phyloP scores from a whole-genome alignment of 345 rosid genomes.

The Brassica rapa region DNA sequence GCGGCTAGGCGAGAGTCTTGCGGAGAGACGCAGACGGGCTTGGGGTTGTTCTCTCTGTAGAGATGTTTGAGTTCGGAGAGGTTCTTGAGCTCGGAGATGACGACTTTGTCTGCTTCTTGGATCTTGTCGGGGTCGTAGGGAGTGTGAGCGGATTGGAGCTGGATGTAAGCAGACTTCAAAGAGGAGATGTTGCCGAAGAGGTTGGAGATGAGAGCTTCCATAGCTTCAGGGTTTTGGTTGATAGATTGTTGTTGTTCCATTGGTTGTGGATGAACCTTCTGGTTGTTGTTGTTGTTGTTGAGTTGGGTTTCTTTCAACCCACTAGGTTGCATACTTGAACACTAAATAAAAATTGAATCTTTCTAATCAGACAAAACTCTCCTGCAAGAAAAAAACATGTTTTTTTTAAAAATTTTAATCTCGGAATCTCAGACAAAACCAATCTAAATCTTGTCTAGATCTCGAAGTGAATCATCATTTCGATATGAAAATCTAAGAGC shows the following conservation, averaged over 20 bases:
- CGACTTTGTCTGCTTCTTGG: conserved; percentile 80
- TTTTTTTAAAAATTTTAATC: not conserved
- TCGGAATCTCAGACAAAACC: conserved; percentile 2
- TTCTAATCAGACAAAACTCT: conserved; percentile 4
- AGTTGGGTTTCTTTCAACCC: conserved; percentile 76
- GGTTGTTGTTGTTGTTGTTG: conserved; percentile 64
- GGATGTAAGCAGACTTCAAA: conserved; percentile 76
- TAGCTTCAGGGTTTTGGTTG: conserved; percentile 72
- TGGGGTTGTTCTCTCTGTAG: conserved; percentile 76
- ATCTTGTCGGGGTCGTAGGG: conserved; percentile 89
- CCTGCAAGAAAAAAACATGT: conserved; percentile 16
- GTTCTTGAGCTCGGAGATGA: conserved; percentile 74
- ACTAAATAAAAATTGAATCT: conserved; percentile 28
- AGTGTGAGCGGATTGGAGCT: conserved; percentile 82
- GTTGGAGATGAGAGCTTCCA: conserved; percentile 72
- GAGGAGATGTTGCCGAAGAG: conserved; percentile 72
- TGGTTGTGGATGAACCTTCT: conserved; percentile 87
- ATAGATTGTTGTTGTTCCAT: conserved; percentile 70
- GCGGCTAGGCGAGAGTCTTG: conserved; percentile 90
- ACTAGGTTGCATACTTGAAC: conserved; percentile 74
- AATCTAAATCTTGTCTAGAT: conserved; percentile 13
- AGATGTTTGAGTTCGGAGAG: conserved; percentile 79
- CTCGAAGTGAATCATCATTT: conserved; percentile 14
- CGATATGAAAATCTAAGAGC: not conserved
- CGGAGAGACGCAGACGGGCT: conserved; percentile 66